Conservation (phyloP, 306 rosid genomes). For the Nissolia schottii region DNA sequence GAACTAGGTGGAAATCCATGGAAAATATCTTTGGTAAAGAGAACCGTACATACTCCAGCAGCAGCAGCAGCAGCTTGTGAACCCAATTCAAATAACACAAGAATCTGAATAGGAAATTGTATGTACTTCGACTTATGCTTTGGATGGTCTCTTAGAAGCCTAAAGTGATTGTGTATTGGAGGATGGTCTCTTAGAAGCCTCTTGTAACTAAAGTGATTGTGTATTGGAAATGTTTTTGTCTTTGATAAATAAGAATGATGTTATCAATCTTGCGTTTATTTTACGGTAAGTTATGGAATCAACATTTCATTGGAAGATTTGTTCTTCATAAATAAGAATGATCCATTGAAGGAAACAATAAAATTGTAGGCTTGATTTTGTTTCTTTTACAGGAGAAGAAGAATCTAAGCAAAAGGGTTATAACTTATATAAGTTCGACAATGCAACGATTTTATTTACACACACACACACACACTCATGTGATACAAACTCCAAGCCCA, state of each 20-base stretch:
- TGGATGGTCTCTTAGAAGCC: slow-evolving; percentile 18
- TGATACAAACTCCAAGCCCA: neutral
- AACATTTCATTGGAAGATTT: too few species aligned
- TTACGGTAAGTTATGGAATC: too few species aligned
- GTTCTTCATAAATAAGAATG: neutral
- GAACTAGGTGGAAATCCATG: slow-evolving; percentile 87
- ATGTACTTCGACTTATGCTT: slow-evolving; percentile 12
- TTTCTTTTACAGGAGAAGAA: too few species aligned
- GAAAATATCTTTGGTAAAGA: slow-evolving; percentile 60
- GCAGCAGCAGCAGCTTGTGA: neutral
- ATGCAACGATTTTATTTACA: slow-evolving; percentile 4
- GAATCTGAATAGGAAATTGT: neutral
- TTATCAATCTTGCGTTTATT: neutral
- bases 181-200: slow-evolving; percentile 20
- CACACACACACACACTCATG: neutral
- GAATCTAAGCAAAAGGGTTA: neutral
- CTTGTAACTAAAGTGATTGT: too few species aligned
- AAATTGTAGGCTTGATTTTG: too few species aligned
- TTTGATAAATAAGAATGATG: neutral
- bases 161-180: neutral
- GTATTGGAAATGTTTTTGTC: neutral
- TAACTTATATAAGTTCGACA: neutral
- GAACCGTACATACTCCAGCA: slow-evolving; percentile 34
- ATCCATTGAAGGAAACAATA: too few species aligned
- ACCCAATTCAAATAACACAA: slow-evolving; percentile 25